A percentile compares a stretch with the other conserved stretches of the same genome.
These are phyloP conservation scores for Areca catechu DNA, from an alignment of 176 grass and related monocot species.

Conservation along the genomic window DNA sequence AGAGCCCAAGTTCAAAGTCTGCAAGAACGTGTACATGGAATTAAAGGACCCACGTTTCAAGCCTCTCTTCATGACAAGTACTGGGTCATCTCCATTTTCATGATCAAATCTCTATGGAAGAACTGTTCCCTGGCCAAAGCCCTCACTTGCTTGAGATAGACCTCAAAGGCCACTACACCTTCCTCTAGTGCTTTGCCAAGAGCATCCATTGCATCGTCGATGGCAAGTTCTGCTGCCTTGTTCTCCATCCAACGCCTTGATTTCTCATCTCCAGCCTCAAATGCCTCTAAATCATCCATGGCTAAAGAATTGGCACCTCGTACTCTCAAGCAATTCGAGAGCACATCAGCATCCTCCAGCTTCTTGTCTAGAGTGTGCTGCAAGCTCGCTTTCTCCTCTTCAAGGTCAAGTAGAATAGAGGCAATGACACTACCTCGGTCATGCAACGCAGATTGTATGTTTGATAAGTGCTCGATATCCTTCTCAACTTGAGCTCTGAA, in stretches of 20 bases:
- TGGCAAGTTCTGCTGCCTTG: conserved; percentile 21
- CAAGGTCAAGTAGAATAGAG: conserved; percentile 5
- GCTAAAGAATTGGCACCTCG: background rate
- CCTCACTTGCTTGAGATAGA: conserved; percentile 24
- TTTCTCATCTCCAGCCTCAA: background rate
- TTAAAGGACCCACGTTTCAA: too few species aligned
- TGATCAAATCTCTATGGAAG: conserved; percentile 4
- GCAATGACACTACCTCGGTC: conserved; percentile 5
- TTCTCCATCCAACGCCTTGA: conserved; percentile 7
- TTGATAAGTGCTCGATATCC: background rate
- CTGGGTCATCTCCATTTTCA: too few species aligned
- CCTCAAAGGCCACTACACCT: background rate
- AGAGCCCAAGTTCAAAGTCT: too few species aligned
- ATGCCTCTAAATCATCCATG: background rate
- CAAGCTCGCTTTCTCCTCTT: conserved; percentile 20
- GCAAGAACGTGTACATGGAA: too few species aligned
- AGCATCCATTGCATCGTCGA: conserved; percentile 9
- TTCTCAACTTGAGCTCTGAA: background rate
- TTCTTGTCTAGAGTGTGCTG: conserved; percentile 7
- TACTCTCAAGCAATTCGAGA: conserved; percentile 10
- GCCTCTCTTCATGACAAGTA: too few species aligned
- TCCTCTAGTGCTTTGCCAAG: background rate
- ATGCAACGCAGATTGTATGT: background rate
- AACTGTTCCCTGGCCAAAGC: conserved; percentile 27
- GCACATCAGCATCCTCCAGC: conserved; percentile 2